Percentiles rank a stretch among this genome's conserved stretches.
phyloP scores from a whole-genome alignment of 2,329 filamentous ascomycete species.

The Venturiaceae sp. region DNA sequence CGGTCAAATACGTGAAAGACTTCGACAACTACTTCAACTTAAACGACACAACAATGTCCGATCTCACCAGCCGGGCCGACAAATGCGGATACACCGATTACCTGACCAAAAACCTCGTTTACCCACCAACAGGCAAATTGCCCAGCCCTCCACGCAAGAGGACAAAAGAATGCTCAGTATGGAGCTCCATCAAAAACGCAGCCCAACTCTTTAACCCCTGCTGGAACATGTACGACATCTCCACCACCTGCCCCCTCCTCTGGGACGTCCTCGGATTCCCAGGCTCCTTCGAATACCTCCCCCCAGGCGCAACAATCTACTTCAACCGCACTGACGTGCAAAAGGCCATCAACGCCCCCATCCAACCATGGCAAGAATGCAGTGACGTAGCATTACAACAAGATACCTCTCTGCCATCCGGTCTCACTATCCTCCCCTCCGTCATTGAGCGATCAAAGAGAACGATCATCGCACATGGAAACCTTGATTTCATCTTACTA shows the following conservation, averaged over 20 bases:
- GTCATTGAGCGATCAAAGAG: constrained; percentile 63
- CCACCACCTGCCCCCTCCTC: constrained; percentile 11
- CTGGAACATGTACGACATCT: constrained; percentile 14
- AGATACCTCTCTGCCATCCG: constrained; percentile 23
- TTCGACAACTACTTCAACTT: constrained; percentile 52
- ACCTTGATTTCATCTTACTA: constrained; percentile 58
- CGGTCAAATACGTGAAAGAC: constrained; percentile 51
- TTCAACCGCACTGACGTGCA: constrained; percentile 44
- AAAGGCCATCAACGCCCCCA: constrained; percentile 54
- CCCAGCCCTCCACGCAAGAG: constrained; percentile 45
- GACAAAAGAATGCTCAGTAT: constrained; percentile 48
- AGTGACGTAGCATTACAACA: constrained; percentile 34
- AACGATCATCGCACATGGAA: constrained; percentile 65
- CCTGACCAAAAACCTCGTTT: constrained; percentile 52
- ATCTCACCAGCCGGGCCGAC: constrained; percentile 42
- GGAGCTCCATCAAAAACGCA: constrained; percentile 44
- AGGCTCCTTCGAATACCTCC: constrained; percentile 53
- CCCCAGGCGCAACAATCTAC: constrained; percentile 47
- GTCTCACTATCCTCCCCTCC: constrained; percentile 50
- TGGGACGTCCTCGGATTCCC: constrained; percentile 43
- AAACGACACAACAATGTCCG: constrained; percentile 47
- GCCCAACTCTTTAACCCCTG: constrained; percentile 7
- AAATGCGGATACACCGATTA: constrained; percentile 55
- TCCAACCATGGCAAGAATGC: constrained; percentile 49
- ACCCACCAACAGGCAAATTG: constrained; percentile 55